Base-by-base conservation (phyloP, 2,329 filamentous ascomycete species). In the Cercospora sp. region DNA sequence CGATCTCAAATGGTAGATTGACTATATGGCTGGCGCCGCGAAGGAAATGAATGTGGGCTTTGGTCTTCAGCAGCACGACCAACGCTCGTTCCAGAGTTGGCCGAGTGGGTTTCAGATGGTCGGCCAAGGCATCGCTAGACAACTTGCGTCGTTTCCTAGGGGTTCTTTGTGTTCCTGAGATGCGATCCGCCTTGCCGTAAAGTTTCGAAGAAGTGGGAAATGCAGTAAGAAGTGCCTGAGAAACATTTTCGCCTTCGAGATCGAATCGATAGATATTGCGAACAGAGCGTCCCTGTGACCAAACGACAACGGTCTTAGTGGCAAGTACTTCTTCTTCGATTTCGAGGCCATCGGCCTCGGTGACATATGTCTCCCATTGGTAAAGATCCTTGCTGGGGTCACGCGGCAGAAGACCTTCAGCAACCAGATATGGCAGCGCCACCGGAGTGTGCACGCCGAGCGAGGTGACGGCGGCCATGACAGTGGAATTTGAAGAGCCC, bases 1-100 rank as follows among this genome's bases (percentile, higher is more conserved):
- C 93, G 51, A 97, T 91, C 80, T 98, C 94, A 76, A 99, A 99
- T 1, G 94, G 94, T 76, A 99, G 88, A 78, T 97, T 93, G 59
- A 98, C 86, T 67, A 97, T 88, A 84, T 99, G 92, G 76, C 88
- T 95, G 36, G 92, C 90, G 20, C 94, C 94, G 1, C 91, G 88
- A 42, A 98, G 86, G 78, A 96, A 97, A 83, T 94, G 96, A 72
- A 99, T 88, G 77, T 98, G 94, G 23, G 92, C 93, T 77, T 98
- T 94, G 0, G 92, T 94, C 80, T 92, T 94, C 72, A 99, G 87
- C 73, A 98, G 91, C 60, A 99, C 91, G 7, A 98, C 92, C 69
- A 99, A 82, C 4, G 94, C 93, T 77, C 75, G 68, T 20, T 66
- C 65, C 48, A 65, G 20, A 18, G 31, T 51, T 48, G 66, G 65